Evolutionary conservation across 495 filamentous ascomycete species (phyloP).

Genomic region (Talaromyces nanjingensis): DNA sequence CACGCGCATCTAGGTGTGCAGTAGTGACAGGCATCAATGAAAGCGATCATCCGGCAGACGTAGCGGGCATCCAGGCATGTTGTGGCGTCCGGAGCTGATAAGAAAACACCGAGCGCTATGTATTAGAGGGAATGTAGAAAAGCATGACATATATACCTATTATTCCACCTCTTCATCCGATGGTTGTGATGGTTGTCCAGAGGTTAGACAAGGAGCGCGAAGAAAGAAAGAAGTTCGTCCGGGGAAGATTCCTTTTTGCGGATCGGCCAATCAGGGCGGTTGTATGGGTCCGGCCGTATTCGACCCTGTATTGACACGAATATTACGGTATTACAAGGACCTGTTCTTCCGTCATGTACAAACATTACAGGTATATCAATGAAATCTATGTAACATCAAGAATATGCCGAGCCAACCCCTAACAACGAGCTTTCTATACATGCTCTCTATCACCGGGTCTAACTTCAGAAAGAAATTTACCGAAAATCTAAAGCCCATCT

Average conservation of each 20-base stretch:
- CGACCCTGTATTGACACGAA: background rate
- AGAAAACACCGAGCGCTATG: background rate
- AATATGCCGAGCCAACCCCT: background rate
- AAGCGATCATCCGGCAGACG: background rate
- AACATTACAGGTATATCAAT: background rate
- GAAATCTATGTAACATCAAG: background rate
- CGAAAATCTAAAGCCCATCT: background rate
- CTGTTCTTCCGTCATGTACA: background rate
- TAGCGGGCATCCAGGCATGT: background rate
- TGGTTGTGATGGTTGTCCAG: background rate
- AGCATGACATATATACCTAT: background rate
- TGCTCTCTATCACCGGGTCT: background rate
- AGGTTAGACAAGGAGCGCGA: background rate
- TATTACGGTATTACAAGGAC: background rate
- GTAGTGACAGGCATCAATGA: background rate
- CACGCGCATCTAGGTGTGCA: background rate
- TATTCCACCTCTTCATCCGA: background rate
- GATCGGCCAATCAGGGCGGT: background rate
- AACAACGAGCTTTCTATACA: background rate
- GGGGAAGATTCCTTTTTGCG: background rate
- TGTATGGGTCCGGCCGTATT: background rate
- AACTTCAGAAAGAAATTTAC: background rate
- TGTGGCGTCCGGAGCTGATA: background rate
- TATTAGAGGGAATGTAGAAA: background rate
- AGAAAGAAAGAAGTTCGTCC: background rate